Conservation (phyloP, 768 basidiomycete genomes). For the Amanita thiersii region DNA sequence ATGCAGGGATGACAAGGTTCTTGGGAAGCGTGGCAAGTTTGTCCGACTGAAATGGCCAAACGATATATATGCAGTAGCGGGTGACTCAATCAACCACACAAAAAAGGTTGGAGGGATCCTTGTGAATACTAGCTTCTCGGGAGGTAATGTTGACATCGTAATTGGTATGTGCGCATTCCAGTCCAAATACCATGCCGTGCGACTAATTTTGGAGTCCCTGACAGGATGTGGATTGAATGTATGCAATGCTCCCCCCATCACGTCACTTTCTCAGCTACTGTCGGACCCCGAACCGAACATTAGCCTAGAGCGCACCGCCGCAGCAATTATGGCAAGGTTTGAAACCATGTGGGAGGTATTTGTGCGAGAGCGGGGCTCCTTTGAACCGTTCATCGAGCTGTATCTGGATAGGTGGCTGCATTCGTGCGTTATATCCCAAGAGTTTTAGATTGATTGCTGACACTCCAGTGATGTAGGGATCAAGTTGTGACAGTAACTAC, state of each 20-base stretch:
- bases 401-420: constrained; percentile 88
- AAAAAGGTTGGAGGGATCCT: constrained; percentile 90
- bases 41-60: constrained; percentile 96
- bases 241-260: constrained; percentile 72
- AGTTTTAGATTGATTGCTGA: background rate
- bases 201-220: background rate
- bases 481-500: constrained; percentile 81
- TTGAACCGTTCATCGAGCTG: constrained; percentile 70
- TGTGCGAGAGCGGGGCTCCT: constrained; percentile 54
- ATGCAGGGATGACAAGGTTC: constrained; percentile 51
- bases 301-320: constrained; percentile 67
- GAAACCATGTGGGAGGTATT: constrained; percentile 75
- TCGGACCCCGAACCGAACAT: constrained; percentile 23
- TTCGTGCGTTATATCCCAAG: constrained; percentile 49
- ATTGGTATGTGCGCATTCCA: constrained; percentile 48
- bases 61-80: constrained; percentile 75
- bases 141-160: constrained; percentile 65
- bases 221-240: constrained; percentile 88
- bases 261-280: constrained; percentile 67
- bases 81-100: constrained; percentile 33
- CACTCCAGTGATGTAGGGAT: constrained; percentile 41
- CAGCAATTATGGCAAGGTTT: constrained; percentile 68
- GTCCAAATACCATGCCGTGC: background rate
- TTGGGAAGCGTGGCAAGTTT: constrained; percentile 42
- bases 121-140: constrained; percentile 80